A percentile compares a stretch with the other conserved stretches of the same genome.
These are phyloP conservation scores for Entophlyctis luteolus DNA, from an alignment of 192 early-diverging fungal species.

Conservation along the genomic window DNA sequence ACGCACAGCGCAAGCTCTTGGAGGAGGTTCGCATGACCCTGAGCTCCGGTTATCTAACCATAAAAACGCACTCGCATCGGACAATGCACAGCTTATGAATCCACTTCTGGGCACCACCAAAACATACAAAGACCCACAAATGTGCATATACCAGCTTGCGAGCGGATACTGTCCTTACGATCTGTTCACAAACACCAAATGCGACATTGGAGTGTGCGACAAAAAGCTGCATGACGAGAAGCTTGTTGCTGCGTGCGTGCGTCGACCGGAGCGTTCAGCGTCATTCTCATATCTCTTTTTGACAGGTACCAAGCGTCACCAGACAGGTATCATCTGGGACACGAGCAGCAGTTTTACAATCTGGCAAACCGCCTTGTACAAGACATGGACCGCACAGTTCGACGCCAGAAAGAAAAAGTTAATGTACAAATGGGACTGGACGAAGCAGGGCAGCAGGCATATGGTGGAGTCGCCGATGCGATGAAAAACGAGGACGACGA, in stretches of 20 bases:
- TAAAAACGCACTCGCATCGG: neutral
- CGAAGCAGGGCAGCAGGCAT: neutral
- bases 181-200: conserved; percentile 85
- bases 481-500: conserved; percentile 61
- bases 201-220: conserved; percentile 71
- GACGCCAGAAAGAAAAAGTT: conserved; percentile 64
- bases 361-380: conserved; percentile 59
- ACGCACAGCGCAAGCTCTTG: conserved; percentile 25
- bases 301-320: conserved; percentile 54
- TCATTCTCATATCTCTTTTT: neutral
- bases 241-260: conserved; percentile 55
- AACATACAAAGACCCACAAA: conserved; percentile 27
- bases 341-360: conserved; percentile 70
- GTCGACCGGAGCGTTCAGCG: too few relatives aligned
- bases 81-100: conserved; percentile 19
- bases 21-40: conserved; percentile 20
- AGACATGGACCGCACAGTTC: conserved; percentile 70
- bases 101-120: conserved; percentile 16
- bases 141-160: conserved; percentile 66
- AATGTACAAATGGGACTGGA: conserved; percentile 38
- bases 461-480: conserved; percentile 32
- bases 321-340: conserved; percentile 67
- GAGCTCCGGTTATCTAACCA: neutral
- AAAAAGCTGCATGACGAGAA: conserved; percentile 76
- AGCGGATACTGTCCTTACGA: conserved; percentile 67